Conservation (phyloP, 2,329 filamentous ascomycete genomes). For the Aspergillus amoenus region DNA sequence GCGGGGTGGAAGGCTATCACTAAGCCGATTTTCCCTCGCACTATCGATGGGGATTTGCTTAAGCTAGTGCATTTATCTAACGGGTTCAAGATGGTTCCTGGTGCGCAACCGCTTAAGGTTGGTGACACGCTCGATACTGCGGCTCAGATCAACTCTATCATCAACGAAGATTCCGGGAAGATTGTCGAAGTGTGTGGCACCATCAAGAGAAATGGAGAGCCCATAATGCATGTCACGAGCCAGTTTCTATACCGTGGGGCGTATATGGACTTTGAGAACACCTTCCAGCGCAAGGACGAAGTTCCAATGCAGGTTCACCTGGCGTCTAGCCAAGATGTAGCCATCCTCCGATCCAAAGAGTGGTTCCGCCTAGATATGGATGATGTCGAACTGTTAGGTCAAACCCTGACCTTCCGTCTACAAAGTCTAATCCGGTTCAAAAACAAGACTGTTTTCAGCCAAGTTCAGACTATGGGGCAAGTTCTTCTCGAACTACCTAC, state of each 20-base stretch:
- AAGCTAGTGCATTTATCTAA: constrained; percentile 97
- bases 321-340: constrained; percentile 83
- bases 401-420: constrained; percentile 94
- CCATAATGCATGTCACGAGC: constrained; percentile 97
- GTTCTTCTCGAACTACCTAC: constrained; percentile 91
- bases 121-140: constrained; percentile 90
- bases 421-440: constrained; percentile 91
- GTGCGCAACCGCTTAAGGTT: constrained; percentile 91
- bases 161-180: constrained; percentile 98
- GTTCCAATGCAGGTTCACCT: constrained; percentile 93
- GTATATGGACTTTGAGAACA: constrained; percentile 95
- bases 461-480: constrained; percentile 86
- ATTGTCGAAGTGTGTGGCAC: constrained; percentile 99
- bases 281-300: constrained; percentile 96
- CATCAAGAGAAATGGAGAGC: constrained; percentile 75
- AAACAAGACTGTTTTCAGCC: constrained; percentile 89
- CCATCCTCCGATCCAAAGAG: constrained; percentile 91
- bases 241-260: constrained; percentile 95
- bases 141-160: constrained; percentile 93
- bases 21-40: constrained; percentile 96
- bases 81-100: constrained; percentile 96
- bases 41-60: constrained; percentile 91
- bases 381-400: constrained; percentile 82
- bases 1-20: constrained; percentile 99
- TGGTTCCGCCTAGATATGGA: constrained; percentile 90